Percentiles rank a stretch among this genome's conserved stretches.
Evolutionary conservation across 139 green algal species (phyloP).

Genomic region (Micromonas commoda): DNA sequence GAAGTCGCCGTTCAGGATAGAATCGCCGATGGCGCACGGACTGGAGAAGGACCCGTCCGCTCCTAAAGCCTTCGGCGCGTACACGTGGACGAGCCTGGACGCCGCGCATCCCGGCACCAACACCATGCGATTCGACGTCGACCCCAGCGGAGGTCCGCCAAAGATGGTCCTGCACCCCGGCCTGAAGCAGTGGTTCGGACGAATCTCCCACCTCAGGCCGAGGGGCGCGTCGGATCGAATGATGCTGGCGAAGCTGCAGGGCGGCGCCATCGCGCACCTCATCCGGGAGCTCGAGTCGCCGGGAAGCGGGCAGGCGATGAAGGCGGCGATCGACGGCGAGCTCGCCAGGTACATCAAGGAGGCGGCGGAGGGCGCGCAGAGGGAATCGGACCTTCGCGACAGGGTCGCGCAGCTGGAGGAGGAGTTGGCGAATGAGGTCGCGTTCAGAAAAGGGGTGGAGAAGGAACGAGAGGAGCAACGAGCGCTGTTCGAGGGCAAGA

Average conservation of each 20-base stretch:
- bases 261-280: neutral
- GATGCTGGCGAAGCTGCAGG: neutral
- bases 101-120: no score
- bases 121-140: neutral
- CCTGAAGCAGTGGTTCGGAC: neutral
- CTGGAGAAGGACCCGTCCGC: no score
- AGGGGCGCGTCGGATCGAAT: neutral
- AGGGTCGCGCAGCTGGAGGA: neutral
- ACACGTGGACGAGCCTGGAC: no score
- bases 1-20: no score
- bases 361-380: no score
- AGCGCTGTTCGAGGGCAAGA: no score
- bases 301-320: no score
- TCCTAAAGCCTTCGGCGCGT: no score
- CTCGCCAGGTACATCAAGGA: no score
- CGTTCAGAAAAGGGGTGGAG: neutral
- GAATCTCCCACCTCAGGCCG: neutral
- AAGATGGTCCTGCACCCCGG: neutral
- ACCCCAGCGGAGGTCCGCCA: neutral
- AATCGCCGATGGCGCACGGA: no score
- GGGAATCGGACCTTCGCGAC: neutral
- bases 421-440: neutral
- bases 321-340: no score
- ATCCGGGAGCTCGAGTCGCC: neutral
- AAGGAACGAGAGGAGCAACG: neutral